phyloP scores from a whole-genome alignment of 306 rosid genomes.

The Pachyrhizus erosus region DNA sequence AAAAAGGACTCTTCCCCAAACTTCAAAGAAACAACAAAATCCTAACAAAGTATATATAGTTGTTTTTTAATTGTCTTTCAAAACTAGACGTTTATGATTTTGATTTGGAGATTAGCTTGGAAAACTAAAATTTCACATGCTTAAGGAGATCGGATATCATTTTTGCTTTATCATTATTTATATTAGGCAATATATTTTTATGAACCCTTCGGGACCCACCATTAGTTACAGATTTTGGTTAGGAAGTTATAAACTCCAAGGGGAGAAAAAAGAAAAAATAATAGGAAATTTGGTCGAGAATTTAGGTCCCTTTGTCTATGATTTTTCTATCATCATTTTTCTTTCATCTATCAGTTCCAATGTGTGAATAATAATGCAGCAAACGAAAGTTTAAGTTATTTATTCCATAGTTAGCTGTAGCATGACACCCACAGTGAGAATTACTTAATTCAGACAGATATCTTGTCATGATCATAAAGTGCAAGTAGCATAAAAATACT shows the following conservation, averaged over 20 bases:
- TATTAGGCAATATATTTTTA: slow-evolving; percentile 11
- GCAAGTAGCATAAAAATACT: slow-evolving; percentile 23
- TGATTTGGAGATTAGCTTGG: slow-evolving; percentile 17
- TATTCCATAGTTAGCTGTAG: background rate
- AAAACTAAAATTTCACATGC: slow-evolving; percentile 44
- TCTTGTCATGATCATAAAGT: slow-evolving; percentile 1
- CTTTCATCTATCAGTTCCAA: background rate
- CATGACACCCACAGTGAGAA: background rate
- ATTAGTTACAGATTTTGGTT: slow-evolving; percentile 24
- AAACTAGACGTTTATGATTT: slow-evolving; percentile 22
- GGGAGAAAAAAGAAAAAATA: background rate
- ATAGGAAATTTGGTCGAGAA: background rate
- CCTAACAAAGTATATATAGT: slow-evolving; percentile 4
- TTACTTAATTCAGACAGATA: background rate
- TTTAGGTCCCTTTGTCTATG: slow-evolving; percentile 18
- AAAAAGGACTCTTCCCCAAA: slow-evolving; percentile 37
- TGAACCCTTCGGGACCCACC: slow-evolving; percentile 34
- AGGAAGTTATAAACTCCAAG: background rate
- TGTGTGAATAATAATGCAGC: background rate
- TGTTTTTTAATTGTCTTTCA: slow-evolving; percentile 15
- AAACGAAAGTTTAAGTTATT: background rate
- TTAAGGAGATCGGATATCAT: slow-evolving; percentile 41
- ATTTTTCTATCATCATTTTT: slow-evolving; percentile 9
- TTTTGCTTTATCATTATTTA: slow-evolving; percentile 29
- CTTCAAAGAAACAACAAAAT: slow-evolving; percentile 44